Conservation (phyloP, 306 rosid genomes). For the Pyrus pyrifolia region DNA sequence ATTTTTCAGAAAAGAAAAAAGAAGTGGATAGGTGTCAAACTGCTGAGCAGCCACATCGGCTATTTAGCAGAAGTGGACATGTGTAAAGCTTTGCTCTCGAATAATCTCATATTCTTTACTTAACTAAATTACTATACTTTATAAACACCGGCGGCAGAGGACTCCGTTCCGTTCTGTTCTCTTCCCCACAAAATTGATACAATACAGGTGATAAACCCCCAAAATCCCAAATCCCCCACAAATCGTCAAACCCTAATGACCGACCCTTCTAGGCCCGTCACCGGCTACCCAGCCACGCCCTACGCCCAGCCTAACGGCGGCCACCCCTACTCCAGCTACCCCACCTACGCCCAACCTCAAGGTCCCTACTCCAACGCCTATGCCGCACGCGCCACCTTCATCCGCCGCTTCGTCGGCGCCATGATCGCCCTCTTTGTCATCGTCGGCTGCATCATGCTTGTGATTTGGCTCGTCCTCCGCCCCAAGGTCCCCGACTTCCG, state of each 20-base stretch:
- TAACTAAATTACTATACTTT: too few relatives aligned
- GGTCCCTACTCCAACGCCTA: slow-evolving; percentile 9
- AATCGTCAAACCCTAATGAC: slow-evolving; percentile 23
- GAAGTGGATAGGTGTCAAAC: too few relatives aligned
- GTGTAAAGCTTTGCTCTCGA: too few relatives aligned
- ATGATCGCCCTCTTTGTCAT: slow-evolving; percentile 48
- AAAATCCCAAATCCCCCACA: background rate
- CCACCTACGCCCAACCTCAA: slow-evolving; percentile 21
- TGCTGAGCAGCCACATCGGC: too few relatives aligned
- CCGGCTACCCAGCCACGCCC: slow-evolving; percentile 64
- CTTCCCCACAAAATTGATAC: background rate
- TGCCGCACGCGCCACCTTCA: slow-evolving; percentile 31
- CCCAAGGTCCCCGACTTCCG: slow-evolving; percentile 61
- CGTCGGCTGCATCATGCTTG: slow-evolving; percentile 37
- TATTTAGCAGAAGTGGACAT: too few relatives aligned
- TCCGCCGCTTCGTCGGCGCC: slow-evolving; percentile 57
- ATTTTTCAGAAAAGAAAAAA: too few relatives aligned
- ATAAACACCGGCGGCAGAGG: too few relatives aligned
- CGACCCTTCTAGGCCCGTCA: slow-evolving; percentile 62
- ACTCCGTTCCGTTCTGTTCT: background rate
- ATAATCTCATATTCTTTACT: too few relatives aligned
- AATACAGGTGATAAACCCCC: background rate
- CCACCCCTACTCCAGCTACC: slow-evolving; percentile 45
- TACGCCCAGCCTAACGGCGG: slow-evolving; percentile 27
- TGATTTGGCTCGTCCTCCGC: slow-evolving; percentile 79